Base-by-base conservation (phyloP, 2,329 filamentous ascomycete genomes). In the Penicillium sp. region DNA sequence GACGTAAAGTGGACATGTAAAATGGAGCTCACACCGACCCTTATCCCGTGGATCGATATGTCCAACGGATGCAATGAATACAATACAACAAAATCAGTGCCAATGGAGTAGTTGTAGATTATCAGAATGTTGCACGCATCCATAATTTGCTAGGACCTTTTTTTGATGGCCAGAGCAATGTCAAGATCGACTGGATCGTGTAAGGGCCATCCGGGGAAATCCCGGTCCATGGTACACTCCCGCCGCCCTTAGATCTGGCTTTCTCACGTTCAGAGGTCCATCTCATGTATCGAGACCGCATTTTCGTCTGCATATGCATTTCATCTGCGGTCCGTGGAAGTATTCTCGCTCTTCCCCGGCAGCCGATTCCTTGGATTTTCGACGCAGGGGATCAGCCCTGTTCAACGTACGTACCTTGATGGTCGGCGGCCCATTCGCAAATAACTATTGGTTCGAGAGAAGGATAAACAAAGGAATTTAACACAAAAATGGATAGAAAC, bases 211-310 rank as follows among this genome's bases (percentile, higher is more conserved):
- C 61, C 57, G 59, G 59, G 59, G 59, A 60, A 61, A 19, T 47
- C 16, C 57, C 55, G 54, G 59, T 54, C 63, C 63, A 63, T 64
- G 63, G 63, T 64, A 61, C 56, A 58, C 58, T 60, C 49, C 62
- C 58, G 58, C 40, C 4, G 24, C 24, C 10, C 43, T 29, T 39
- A 45, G 34, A 36, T 51, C 52, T 54, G 40, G 55, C 51, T 52
- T 37, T 54, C 52, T 46, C 42, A 51, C 36, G 7, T 33, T 50
- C 44, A 19, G 24, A 7, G 19, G 4, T 40, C 49, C 29, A 33
- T 33, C 29, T 10, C 3, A 10, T 28, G 13, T 7, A 40, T 40
- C 19, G 21, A 40, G 24, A 28, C 26, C 37, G 43, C 14, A 50
- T 42, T 39, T 45, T 21, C 3, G 16, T 19, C 18, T 55, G 33